Percentiles rank a stretch among this genome's conserved stretches.
These are phyloP conservation scores for Aspergillus avenaceus DNA, from an alignment of 495 filamentous ascomycete species.

Conservation along the genomic window DNA sequence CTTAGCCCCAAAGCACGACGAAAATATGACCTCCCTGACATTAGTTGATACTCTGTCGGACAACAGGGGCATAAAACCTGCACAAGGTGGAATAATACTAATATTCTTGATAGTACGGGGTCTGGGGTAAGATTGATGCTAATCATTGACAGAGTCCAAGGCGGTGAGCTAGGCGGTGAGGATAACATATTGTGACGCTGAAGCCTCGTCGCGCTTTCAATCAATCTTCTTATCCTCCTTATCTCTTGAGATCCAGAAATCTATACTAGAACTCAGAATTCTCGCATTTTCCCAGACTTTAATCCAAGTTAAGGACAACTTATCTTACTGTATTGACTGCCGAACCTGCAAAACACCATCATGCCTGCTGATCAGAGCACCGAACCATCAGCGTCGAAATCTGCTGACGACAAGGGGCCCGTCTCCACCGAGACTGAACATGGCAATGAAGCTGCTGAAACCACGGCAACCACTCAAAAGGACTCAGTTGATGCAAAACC, in stretches of 20 bases:
- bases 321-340: not conserved
- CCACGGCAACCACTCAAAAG: not conserved
- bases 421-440: not conserved
- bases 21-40: not conserved
- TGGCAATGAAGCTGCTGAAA: not conserved
- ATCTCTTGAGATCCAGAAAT: not conserved
- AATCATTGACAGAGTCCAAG: not conserved
- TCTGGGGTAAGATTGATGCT: not conserved
- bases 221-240: not conserved
- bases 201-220: not conserved
- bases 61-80: too few relatives aligned
- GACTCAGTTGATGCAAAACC: not conserved
- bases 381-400: not conserved
- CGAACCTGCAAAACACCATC: not conserved
- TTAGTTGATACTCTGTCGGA: too few relatives aligned
- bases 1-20: not conserved
- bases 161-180: conserved; percentile 9
- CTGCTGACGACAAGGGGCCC: not conserved
- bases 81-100: not conserved
- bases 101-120: not conserved
- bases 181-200: not conserved
- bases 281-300: too few relatives aligned
- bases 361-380: conserved; percentile 10
- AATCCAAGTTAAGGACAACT: not conserved
- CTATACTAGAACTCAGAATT: not conserved